Conservation (phyloP, 2,329 filamentous ascomycete species). For the Sarocladium kiliense region DNA sequence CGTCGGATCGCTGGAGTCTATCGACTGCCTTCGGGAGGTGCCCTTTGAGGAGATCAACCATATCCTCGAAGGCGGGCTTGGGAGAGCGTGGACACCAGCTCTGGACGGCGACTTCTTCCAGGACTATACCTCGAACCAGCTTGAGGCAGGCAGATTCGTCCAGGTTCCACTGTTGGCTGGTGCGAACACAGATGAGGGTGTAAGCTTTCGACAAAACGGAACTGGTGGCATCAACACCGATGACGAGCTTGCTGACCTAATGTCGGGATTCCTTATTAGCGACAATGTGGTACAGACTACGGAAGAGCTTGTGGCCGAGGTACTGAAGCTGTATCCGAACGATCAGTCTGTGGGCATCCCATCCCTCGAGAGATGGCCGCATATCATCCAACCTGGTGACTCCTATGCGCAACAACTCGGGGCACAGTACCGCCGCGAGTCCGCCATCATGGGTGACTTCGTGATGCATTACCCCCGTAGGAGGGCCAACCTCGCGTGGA, state of each 20-base stretch:
- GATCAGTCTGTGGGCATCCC: slow-evolving; percentile 31
- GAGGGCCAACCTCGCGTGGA: slow-evolving; percentile 22
- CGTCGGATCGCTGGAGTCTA: slow-evolving; percentile 10
- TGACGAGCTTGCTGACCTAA: slow-evolving; percentile 31
- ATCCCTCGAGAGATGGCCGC: slow-evolving; percentile 25
- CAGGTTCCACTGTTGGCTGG: slow-evolving; percentile 40
- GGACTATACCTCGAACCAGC: slow-evolving; percentile 40
- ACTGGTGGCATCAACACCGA: slow-evolving; percentile 28
- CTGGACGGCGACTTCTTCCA: slow-evolving; percentile 44
- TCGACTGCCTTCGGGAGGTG: slow-evolving; percentile 27
- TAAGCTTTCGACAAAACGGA: slow-evolving; percentile 27
- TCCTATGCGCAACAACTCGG: slow-evolving; percentile 18
- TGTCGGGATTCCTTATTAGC: slow-evolving; percentile 32
- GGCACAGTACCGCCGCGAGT: slow-evolving; percentile 23
- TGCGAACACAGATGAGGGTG: slow-evolving; percentile 41
- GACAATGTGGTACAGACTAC: slow-evolving; percentile 39
- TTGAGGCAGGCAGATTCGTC: slow-evolving; percentile 34
- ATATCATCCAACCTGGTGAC: slow-evolving; percentile 22
- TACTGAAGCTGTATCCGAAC: slow-evolving; percentile 43
- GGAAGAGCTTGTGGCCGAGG: slow-evolving; percentile 17
- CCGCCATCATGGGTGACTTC: slow-evolving; percentile 23
- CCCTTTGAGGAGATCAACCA: slow-evolving; percentile 26
- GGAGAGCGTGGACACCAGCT: slow-evolving; percentile 33
- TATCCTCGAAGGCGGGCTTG: slow-evolving; percentile 21
- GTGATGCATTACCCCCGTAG: slow-evolving; percentile 22